These are phyloP conservation scores for Fonsecaea pugnacius DNA, from an alignment of 2,329 filamentous ascomycete genomes.

Conservation along the genomic window DNA sequence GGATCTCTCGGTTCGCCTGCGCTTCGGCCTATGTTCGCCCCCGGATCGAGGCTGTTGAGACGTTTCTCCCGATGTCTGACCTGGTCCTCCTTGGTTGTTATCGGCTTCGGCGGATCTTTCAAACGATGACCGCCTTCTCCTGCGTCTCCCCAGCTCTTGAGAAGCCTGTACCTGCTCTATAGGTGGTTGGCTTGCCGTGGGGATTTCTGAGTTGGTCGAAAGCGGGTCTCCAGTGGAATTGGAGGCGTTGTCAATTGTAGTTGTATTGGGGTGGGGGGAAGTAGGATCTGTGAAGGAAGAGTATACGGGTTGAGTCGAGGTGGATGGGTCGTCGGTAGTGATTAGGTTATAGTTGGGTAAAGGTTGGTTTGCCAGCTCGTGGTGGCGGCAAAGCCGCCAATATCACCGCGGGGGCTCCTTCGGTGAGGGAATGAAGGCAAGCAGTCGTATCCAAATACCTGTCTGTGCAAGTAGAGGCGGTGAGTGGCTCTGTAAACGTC, in stretches of 20 bases:
- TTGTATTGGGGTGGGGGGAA: constrained; percentile 44
- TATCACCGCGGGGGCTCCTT: constrained; percentile 29
- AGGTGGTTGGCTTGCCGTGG: constrained; percentile 27
- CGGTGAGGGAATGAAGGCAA: neutral
- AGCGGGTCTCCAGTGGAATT: constrained; percentile 27
- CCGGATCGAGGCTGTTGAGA: constrained; percentile 40
- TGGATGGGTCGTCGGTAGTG: constrained; percentile 70
- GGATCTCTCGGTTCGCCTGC: constrained; percentile 58
- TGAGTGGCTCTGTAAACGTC: neutral
- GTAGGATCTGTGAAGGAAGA: constrained; percentile 55
- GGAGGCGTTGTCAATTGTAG: constrained; percentile 16
- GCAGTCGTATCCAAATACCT: neutral
- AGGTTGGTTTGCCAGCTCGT: constrained; percentile 76
- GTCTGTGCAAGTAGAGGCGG: constrained; percentile 4
- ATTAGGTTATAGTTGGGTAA: constrained; percentile 63
- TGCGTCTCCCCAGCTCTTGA: constrained; percentile 31
- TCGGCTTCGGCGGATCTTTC: constrained; percentile 18
- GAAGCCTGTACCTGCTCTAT: constrained; percentile 28
- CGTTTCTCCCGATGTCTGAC: constrained; percentile 38
- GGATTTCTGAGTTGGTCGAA: constrained; percentile 28
- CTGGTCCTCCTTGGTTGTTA: constrained; percentile 30
- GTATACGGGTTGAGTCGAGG: constrained; percentile 58
- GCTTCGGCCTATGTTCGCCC: constrained; percentile 56
- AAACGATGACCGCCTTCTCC: constrained; percentile 31
- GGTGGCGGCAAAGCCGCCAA: constrained; percentile 55